A percentile compares a stretch with the other conserved stretches of the same genome.
Conservation (phyloP, 148 eudicot genomes). For the Chenopodium suecicum region DNA sequence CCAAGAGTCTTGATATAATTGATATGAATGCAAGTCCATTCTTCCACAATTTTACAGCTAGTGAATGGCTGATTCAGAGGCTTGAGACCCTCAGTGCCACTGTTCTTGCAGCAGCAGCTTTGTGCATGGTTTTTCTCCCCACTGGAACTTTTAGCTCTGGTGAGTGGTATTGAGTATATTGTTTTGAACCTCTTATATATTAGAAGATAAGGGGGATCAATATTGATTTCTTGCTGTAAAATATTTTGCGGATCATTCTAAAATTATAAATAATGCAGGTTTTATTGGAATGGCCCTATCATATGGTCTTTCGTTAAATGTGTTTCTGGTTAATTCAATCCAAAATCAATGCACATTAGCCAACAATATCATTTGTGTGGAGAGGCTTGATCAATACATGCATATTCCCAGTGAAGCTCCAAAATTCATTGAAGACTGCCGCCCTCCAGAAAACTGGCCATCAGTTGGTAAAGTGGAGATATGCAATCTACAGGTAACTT, state of each 20-base stretch:
- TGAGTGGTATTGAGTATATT: slow-evolving; percentile 20
- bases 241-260: neutral
- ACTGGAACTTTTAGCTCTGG: slow-evolving; percentile 87
- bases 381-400: slow-evolving; percentile 86
- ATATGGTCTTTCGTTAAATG: slow-evolving; percentile 85
- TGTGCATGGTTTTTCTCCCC: slow-evolving; percentile 93
- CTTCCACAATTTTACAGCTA: slow-evolving; percentile 82
- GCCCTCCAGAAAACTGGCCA: slow-evolving; percentile 83
- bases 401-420: slow-evolving; percentile 87
- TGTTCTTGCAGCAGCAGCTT: slow-evolving; percentile 75
- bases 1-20: slow-evolving; percentile 66
- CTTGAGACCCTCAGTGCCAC: slow-evolving; percentile 73
- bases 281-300: slow-evolving; percentile 95
- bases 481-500: slow-evolving; percentile 63
- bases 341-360: slow-evolving; percentile 81
- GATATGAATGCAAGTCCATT: slow-evolving; percentile 79
- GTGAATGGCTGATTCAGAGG: slow-evolving; percentile 86
- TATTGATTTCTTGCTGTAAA: neutral
- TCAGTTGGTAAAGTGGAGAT: slow-evolving; percentile 75
- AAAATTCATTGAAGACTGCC: slow-evolving; percentile 56
- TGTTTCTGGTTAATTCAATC: slow-evolving; percentile 64
- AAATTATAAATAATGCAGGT: slow-evolving; percentile 49
- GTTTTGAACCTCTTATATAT: no score
- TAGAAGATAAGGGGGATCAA: neutral
- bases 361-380: slow-evolving; percentile 81